phyloP scores from a whole-genome alignment of 225 moss, liverwort and hornwort species.

The Marchantia polymorpha region DNA sequence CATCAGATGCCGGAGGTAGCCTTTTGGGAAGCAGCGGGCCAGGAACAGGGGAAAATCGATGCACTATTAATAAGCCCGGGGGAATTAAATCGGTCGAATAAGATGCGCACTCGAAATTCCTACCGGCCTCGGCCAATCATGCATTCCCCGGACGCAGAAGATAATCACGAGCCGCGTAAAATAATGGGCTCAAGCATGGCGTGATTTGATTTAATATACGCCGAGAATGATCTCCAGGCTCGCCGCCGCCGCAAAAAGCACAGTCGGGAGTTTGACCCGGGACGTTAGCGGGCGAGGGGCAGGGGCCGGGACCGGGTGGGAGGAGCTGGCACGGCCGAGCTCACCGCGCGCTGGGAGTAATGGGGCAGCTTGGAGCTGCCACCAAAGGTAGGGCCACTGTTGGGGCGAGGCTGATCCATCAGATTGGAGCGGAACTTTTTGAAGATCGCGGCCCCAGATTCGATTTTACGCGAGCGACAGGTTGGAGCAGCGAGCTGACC shows the following conservation, averaged over 20 bases:
- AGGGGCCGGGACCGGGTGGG: neutral
- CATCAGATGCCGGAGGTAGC: no score
- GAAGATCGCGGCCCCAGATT: constrained; percentile 10
- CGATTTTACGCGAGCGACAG: constrained; percentile 5
- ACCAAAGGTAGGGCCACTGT: neutral
- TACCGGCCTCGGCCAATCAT: neutral
- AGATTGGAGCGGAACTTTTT: neutral
- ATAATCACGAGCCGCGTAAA: no score
- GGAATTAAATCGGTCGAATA: neutral
- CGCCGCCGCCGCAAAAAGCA: neutral
- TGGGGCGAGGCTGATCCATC: constrained; percentile 10
- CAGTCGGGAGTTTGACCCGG: neutral
- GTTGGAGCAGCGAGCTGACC: neutral
- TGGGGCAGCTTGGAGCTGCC: neutral
- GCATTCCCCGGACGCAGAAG: no score
- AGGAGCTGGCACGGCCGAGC: neutral
- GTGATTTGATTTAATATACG: no score
- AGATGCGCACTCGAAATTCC: neutral
- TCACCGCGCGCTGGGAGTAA: neutral
- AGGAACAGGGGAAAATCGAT: no score
- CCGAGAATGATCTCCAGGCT: neutral
- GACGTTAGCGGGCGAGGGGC: neutral
- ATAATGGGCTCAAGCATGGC: no score
- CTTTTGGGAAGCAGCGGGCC: no score
- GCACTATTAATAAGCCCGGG: no score